phyloP scores from a whole-genome alignment of 202 grass and related monocot species.

The Carex sylvatica region DNA sequence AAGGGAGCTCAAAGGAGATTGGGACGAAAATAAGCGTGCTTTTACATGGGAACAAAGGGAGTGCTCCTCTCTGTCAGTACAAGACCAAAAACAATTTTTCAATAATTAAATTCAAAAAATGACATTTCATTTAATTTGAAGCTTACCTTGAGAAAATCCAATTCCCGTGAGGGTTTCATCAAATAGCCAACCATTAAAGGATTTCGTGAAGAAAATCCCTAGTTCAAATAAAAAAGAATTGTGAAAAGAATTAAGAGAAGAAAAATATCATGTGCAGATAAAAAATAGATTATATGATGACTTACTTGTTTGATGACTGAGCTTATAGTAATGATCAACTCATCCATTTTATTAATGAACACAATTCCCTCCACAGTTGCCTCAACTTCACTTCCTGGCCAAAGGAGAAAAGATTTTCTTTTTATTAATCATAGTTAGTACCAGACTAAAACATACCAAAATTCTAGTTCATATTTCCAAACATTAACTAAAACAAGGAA shows the following conservation, averaged over 20 bases:
- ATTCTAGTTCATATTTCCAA: background rate
- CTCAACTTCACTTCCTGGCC: constrained; percentile 28
- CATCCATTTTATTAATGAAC: constrained; percentile 55
- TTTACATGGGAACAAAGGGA: constrained; percentile 62
- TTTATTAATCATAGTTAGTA: background rate
- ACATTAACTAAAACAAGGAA: background rate
- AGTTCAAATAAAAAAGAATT: constrained; percentile 14
- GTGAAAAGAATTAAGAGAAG: background rate
- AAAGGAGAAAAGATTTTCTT: constrained; percentile 22
- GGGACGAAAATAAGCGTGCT: constrained; percentile 71
- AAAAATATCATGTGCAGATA: background rate
- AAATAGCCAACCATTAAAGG: constrained; percentile 65
- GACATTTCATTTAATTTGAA: constrained; percentile 4
- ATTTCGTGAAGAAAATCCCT: constrained; percentile 50
- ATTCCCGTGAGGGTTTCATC: constrained; percentile 92
- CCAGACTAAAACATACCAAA: background rate
- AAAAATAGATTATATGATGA: constrained; percentile 15
- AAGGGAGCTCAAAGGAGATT: constrained; percentile 67
- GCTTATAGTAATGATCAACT: constrained; percentile 59
- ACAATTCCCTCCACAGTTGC: constrained; percentile 33
- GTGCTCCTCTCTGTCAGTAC: constrained; percentile 76
- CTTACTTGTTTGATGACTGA: constrained; percentile 67
- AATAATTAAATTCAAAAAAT: constrained; percentile 24
- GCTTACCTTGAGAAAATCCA: constrained; percentile 91
- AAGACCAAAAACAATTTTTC: constrained; percentile 19